Evolutionary conservation across 2,329 filamentous ascomycete species (phyloP), one percentile per base, ranked within the genome.

Genomic region (Dendryphion nanum): DNA sequence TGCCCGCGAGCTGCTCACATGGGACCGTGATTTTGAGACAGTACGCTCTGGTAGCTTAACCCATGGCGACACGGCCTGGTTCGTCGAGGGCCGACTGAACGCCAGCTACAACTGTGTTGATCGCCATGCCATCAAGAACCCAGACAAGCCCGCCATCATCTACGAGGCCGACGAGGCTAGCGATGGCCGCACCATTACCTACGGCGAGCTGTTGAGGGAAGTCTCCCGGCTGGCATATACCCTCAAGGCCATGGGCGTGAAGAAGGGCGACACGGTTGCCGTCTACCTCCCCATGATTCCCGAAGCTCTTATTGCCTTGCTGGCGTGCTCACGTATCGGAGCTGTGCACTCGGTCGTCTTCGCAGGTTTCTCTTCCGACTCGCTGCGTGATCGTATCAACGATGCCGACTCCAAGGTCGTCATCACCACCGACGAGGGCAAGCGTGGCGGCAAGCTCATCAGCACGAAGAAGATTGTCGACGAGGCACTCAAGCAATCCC

Each of bases 271-370:
- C 70, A 95, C 90, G 4, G 90, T 98, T 40, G 93, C 89, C 47
- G 86, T 98, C 51, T 98, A 98, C 75, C 74, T 98, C 50, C 93
- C 93, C 66, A 98, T 98, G 93, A 95, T 98, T 68, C 93, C 93
- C 39, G 91, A 98, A 70, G 93, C 93, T 5, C 59, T 98, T 41
- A 77, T 98, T 58, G 85, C 93, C 37, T 87, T 98, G 68, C 77
- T 98, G 40, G 93, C 93, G 44, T 94, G 90, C 68, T 74, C 83
- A 24, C 88, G 93, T 63, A 95, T 98, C 55, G 93, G 93, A 46
- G 93, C 93, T 28, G 79, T 98, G 4, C 93, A 98, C 79, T 97
- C 93, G 0, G 91, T 98, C 38, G 86, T 98, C 50, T 98, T 98
- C 61, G 93, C 93, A 39, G 93, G 93, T 43, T 98, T 98, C 78